Evolutionary conservation across 2,329 filamentous ascomycete genomes (phyloP).

Genomic region (Alternaria panax): DNA sequence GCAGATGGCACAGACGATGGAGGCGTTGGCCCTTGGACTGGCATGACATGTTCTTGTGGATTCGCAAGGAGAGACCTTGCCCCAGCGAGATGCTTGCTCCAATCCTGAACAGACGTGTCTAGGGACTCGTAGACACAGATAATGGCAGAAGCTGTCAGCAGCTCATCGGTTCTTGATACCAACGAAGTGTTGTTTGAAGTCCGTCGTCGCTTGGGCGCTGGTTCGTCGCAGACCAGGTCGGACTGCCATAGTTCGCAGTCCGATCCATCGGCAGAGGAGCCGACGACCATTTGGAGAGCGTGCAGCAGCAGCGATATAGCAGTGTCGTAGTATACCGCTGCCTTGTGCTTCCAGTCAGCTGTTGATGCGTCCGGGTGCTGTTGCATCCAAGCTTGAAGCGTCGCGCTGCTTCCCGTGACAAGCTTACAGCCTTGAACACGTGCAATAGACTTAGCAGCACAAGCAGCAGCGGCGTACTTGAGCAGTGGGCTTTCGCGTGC

Average conservation of each 20-base stretch:
- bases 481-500: constrained; percentile 60
- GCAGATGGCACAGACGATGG: constrained; percentile 36
- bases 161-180: constrained; percentile 63
- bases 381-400: constrained; percentile 61
- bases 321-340: constrained; percentile 67
- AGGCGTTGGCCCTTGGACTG: constrained; percentile 54
- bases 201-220: constrained; percentile 51
- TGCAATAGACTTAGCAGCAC: constrained; percentile 67
- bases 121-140: constrained; percentile 73
- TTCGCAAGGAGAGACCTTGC: constrained; percentile 68
- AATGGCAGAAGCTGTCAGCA: constrained; percentile 70
- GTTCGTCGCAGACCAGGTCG: constrained; percentile 19
- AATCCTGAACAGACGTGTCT: constrained; percentile 69
- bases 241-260: constrained; percentile 32
- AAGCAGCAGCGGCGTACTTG: constrained; percentile 65
- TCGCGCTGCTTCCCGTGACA: constrained; percentile 57
- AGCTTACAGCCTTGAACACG: constrained; percentile 62
- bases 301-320: constrained; percentile 60
- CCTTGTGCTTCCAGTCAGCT: constrained; percentile 67
- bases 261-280: constrained; percentile 39
- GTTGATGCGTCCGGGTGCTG: constrained; percentile 56
- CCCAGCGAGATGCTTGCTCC: constrained; percentile 70
- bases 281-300: constrained; percentile 44
- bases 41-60: constrained; percentile 59
- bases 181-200: constrained; percentile 50